Percentiles rank a stretch among this genome's conserved stretches.
Conservation (phyloP, 768 basidiomycete genomes). For the Agrocybe praecox region DNA sequence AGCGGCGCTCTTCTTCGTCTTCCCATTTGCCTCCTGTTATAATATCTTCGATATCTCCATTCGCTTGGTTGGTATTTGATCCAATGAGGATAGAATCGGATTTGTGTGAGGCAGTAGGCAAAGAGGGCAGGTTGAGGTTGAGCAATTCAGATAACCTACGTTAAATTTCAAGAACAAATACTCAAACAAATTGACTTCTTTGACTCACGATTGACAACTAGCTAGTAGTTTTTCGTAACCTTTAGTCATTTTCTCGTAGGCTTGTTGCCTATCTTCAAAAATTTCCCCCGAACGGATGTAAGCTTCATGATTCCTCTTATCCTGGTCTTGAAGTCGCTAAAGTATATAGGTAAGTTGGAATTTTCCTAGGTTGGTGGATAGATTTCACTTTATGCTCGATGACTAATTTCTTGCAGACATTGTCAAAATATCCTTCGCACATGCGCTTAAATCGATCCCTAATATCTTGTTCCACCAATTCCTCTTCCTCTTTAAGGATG, state of each 20-base stretch:
- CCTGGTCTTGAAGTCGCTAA: constrained; percentile 95
- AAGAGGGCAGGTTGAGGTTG: constrained; percentile 73
- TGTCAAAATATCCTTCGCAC: constrained; percentile 94
- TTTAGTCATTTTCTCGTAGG: constrained; percentile 98
- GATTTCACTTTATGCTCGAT: constrained; percentile 83
- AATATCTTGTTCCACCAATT: constrained; percentile 83
- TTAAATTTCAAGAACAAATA: constrained; percentile 4
- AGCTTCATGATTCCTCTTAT: constrained; percentile 95
- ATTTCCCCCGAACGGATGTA: constrained; percentile 99
- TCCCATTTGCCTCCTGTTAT: constrained; percentile 88
- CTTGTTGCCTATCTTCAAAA: constrained; percentile 98
- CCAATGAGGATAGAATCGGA: constrained; percentile 83
- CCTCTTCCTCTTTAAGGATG: constrained; percentile 56
- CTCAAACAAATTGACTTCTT: not conserved
- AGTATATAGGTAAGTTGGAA: not conserved
- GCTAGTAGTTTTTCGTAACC: constrained; percentile 89
- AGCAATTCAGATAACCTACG: constrained; percentile 88
- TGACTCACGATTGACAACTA: constrained; percentile 81
- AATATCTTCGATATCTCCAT: constrained; percentile 59
- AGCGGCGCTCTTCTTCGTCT: constrained; percentile 93
- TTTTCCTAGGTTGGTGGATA: not conserved
- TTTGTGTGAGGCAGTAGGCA: constrained; percentile 85
- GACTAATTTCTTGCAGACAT: constrained; percentile 86
- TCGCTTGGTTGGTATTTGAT: constrained; percentile 35
- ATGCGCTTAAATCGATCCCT: constrained; percentile 89